A percentile compares a stretch with the other conserved stretches of the same genome.
phyloP scores from a whole-genome alignment of 2,329 filamentous ascomycete genomes.

The Aspergillus fijiensis region DNA sequence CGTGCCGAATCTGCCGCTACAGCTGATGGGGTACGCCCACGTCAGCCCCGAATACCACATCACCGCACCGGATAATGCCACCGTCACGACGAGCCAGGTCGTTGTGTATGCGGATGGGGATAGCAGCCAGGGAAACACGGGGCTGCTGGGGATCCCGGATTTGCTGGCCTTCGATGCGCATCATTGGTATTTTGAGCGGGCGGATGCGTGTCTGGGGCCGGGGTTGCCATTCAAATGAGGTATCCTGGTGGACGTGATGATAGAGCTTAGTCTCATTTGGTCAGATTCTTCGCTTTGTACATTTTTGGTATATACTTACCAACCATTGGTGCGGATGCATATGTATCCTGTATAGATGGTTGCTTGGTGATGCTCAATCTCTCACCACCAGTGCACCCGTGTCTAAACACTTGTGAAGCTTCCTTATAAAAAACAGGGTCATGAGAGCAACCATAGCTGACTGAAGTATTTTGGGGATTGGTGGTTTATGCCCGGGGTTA shows the following conservation, averaged over 20 bases:
- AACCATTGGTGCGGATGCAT: too few species aligned
- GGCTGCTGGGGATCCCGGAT: constrained; percentile 17
- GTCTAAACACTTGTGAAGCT: too few species aligned
- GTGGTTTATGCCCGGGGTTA: too few species aligned
- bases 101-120: constrained; percentile 24
- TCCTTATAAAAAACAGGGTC: fast-evolving
- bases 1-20: constrained; percentile 65
- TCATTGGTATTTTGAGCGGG: constrained; percentile 27
- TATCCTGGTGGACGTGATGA: too few species aligned
- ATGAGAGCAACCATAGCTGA: too few species aligned
- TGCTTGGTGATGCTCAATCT: too few species aligned
- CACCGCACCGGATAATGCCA: constrained; percentile 25
- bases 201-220: constrained; percentile 21
- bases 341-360: too few species aligned
- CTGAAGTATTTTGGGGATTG: too few species aligned
- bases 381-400: too few species aligned
- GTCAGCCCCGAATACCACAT: constrained; percentile 71
- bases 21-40: constrained; percentile 62
- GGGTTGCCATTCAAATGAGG: background rate
- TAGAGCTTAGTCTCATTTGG: too few species aligned
- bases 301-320: too few species aligned
- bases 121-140: constrained; percentile 27
- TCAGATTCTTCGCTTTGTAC: too few species aligned
- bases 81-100: constrained; percentile 21
- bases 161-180: constrained; percentile 21